Conservation (phyloP, 345 rosid species). For the Corchorus capsularis region DNA sequence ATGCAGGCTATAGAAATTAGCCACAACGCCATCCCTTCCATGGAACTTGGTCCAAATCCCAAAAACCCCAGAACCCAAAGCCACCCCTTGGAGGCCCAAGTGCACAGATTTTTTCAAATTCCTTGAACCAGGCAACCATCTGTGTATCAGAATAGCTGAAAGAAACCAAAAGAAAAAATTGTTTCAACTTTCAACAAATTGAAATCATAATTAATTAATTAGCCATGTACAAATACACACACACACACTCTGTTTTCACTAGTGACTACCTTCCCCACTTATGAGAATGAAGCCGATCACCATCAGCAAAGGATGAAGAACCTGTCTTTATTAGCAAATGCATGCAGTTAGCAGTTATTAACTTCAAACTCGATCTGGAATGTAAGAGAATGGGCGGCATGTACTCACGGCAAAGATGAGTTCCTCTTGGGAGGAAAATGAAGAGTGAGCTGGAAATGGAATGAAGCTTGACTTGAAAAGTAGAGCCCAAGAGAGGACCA, state of each 20-base stretch:
- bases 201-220: too few species aligned
- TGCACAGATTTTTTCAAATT: conserved; percentile 82
- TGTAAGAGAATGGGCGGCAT: not conserved
- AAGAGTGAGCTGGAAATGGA: conserved; percentile 30
- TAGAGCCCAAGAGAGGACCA: conserved; percentile 74
- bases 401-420: conserved; percentile 60
- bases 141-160: conserved; percentile 85
- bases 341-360: not conserved
- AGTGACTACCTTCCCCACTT: conserved; percentile 82
- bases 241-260: not conserved
- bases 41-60: conserved; percentile 95
- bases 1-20: conserved; percentile 89
- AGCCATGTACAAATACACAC: too few species aligned
- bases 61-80: conserved; percentile 75
- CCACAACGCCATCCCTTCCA: conserved; percentile 55
- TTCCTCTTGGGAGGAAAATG: conserved; percentile 51
- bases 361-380: not conserved
- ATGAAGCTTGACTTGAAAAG: conserved; percentile 63
- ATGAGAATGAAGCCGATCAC: conserved; percentile 90
- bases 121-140: conserved; percentile 93
- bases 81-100: conserved; percentile 82
- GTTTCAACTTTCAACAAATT: not conserved
- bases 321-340: conserved; percentile 36
- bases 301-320: conserved; percentile 84
- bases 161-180: conserved; percentile 26